Conservation (phyloP, 1,139 yeast species). For the Geotrichum phurueaensis region DNA sequence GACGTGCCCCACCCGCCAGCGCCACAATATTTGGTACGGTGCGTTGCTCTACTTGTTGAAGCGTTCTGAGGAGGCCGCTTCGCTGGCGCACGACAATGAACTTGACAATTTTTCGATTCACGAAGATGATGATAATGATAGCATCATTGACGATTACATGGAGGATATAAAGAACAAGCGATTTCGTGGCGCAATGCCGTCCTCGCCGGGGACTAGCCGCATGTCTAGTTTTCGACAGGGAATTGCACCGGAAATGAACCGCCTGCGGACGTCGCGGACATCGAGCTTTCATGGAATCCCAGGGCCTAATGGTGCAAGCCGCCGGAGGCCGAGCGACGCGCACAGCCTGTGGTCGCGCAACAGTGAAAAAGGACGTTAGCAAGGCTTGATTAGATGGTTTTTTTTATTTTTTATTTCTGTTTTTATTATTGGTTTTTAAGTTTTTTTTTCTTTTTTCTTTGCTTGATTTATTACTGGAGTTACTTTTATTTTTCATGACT, state of each 20-base stretch:
- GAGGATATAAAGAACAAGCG: conserved; percentile 18
- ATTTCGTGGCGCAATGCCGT: conserved; percentile 7
- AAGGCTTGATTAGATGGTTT: neutral
- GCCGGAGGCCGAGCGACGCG: neutral
- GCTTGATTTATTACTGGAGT: neutral
- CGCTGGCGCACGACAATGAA: neutral
- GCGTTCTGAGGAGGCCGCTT: conserved; percentile 56
- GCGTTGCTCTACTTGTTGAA: conserved; percentile 72
- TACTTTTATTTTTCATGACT: neutral
- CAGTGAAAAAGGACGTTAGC: conserved; percentile 1
- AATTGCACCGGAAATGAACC: conserved; percentile 31
- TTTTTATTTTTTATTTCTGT: neutral
- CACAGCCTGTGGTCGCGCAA: conserved; percentile 2
- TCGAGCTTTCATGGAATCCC: neutral
- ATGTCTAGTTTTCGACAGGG: conserved; percentile 27
- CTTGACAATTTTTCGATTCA: neutral
- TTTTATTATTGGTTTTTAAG: neutral
- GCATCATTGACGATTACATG: conserved; percentile 20
- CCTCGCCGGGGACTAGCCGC: conserved; percentile 18
- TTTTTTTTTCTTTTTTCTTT: neutral
- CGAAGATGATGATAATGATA: conserved; percentile 25
- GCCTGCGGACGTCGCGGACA: conserved; percentile 10
- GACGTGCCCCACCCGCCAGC: conserved; percentile 81
- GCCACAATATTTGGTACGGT: conserved; percentile 90
- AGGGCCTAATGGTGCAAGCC: neutral